Evolutionary conservation across 306 rosid species (phyloP).

Genomic region (Rubus parviflorus): DNA sequence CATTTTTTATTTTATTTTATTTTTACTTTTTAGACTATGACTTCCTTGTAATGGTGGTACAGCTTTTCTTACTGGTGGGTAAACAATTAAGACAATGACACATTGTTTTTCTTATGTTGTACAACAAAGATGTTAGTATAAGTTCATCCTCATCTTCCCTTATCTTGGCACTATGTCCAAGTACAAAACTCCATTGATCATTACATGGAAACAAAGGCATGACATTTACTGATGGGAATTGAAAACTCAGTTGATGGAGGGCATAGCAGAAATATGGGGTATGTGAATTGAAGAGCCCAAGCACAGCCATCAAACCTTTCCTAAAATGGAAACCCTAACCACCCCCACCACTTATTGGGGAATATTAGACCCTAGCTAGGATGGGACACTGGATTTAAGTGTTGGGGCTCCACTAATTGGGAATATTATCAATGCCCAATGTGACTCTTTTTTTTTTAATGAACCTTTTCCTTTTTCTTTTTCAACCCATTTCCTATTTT

Average conservation of each 20-base stretch:
- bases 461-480: conserved; percentile 16
- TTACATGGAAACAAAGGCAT: conserved; percentile 32
- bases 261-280: conserved; percentile 32
- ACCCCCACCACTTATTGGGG: conserved; percentile 29
- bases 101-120: neutral
- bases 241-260: conserved; percentile 42
- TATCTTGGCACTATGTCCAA: neutral
- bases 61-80: neutral
- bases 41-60: neutral
- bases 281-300: conserved; percentile 32
- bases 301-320: conserved; percentile 42
- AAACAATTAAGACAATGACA: neutral
- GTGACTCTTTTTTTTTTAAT: conserved; percentile 21
- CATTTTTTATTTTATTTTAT: no score
- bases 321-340: conserved; percentile 30
- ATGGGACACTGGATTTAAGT: conserved; percentile 20
- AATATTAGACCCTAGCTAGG: conserved; percentile 22
- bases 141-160: neutral
- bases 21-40: neutral
- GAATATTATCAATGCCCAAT: conserved; percentile 26
- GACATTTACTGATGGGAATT: conserved; percentile 25
- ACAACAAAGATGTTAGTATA: neutral
- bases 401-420: conserved; percentile 28
- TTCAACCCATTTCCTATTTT: conserved; percentile 41
- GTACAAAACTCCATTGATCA: conserved; percentile 24